A percentile compares a stretch with the other conserved stretches of the same genome.
Conservation (phyloP, 345 rosid species). For the Kandelia obovata region DNA sequence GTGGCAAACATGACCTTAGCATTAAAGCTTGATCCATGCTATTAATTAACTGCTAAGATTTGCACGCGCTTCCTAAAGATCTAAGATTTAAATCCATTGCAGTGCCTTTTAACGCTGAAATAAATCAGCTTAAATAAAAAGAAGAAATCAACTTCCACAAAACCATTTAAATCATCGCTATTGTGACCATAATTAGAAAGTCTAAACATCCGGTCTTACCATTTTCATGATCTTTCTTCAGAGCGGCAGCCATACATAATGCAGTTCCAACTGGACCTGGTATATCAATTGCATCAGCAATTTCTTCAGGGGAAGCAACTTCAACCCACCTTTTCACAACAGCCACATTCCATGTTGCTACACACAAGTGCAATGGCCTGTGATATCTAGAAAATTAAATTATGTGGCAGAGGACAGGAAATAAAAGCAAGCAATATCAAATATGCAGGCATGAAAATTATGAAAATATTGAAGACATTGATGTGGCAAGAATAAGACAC, state of each 20-base stretch:
- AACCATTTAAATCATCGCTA: neutral
- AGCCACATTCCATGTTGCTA: constrained; percentile 84
- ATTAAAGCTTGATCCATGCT: too few relatives aligned
- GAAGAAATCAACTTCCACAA: neutral
- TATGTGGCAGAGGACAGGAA: neutral
- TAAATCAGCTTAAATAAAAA: too few relatives aligned
- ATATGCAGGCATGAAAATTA: neutral
- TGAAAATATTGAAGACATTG: neutral
- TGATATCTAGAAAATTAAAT: constrained; percentile 15
- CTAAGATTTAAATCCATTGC: too few relatives aligned
- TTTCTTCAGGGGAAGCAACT: constrained; percentile 66
- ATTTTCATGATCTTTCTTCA: constrained; percentile 86
- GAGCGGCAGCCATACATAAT: constrained; percentile 84
- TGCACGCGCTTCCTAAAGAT: too few relatives aligned
- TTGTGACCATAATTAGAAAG: neutral
- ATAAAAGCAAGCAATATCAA: neutral
- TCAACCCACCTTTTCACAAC: constrained; percentile 92
- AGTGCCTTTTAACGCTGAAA: too few relatives aligned
- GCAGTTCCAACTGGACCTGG: constrained; percentile 85
- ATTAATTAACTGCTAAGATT: too few relatives aligned
- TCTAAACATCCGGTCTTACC: constrained; percentile 48
- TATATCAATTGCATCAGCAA: constrained; percentile 67
- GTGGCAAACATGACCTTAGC: too few relatives aligned
- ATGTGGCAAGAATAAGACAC: too few relatives aligned
- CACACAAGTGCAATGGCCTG: constrained; percentile 92